Percentiles rank a stretch among this genome's conserved stretches.
Conservation (phyloP, 202 grass and related monocot species). For the Zoysia matrella region DNA sequence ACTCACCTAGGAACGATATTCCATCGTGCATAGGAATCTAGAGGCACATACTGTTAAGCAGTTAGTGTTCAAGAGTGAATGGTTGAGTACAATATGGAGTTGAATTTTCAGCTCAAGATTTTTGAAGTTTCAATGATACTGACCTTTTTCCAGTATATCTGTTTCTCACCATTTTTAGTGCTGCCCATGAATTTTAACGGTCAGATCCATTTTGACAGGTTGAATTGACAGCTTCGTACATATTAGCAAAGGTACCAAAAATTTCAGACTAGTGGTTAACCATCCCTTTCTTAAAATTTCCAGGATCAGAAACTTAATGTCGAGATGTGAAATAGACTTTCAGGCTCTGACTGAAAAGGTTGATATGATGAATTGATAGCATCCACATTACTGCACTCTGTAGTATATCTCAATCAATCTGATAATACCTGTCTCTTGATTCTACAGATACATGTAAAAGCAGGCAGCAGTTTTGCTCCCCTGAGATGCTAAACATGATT, state of each 20-base stretch:
- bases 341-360: conserved; percentile 31
- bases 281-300: conserved; percentile 49
- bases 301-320: conserved; percentile 37
- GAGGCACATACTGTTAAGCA: neutral
- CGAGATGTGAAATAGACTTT: conserved; percentile 8
- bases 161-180: conserved; percentile 18
- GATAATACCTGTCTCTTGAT: too few relatives aligned
- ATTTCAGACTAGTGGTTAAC: conserved; percentile 37
- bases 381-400: too few relatives aligned
- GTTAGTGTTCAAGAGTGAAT: neutral
- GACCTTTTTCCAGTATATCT: conserved; percentile 31
- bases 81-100: conserved; percentile 5
- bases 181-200: conserved; percentile 1
- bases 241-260: conserved; percentile 24
- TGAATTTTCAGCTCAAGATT: conserved; percentile 17
- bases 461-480: too few relatives aligned
- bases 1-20: neutral
- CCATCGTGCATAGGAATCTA: conserved; percentile 13
- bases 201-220: conserved; percentile 21
- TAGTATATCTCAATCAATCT: too few relatives aligned
- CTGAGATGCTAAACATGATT: too few relatives aligned
- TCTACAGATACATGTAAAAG: too few relatives aligned
- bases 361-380: conserved; percentile 36
- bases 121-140: conserved; percentile 28
- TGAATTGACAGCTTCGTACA: conserved; percentile 31